Conservation (phyloP, 495 filamentous ascomycete genomes). For the Aeminium ludgeri region DNA sequence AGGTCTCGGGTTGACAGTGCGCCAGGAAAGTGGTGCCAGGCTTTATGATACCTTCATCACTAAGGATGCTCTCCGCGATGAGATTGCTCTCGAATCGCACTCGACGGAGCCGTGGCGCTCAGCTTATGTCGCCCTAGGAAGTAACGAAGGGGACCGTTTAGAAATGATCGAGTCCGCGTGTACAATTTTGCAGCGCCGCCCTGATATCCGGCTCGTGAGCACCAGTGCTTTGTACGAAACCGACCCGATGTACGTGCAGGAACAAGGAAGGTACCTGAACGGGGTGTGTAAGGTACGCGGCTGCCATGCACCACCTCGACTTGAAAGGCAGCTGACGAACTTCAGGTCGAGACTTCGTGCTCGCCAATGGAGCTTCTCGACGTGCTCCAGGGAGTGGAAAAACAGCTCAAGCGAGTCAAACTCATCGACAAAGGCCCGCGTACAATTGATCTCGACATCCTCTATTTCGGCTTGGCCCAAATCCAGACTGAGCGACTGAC, state of each 20-base stretch:
- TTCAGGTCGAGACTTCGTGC: slow-evolving; percentile 65
- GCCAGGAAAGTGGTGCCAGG: too few species aligned
- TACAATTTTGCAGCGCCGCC: slow-evolving; percentile 45
- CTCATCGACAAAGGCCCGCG: slow-evolving; percentile 83
- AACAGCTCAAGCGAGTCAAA: slow-evolving; percentile 58
- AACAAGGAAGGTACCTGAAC: slow-evolving; percentile 80
- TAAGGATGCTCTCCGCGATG: too few species aligned
- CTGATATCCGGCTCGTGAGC: slow-evolving; percentile 52
- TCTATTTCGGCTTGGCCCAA: slow-evolving; percentile 60
- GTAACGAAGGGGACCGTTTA: slow-evolving; percentile 80
- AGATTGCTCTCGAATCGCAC: too few species aligned
- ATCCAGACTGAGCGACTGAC: slow-evolving; percentile 53
- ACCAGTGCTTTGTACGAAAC: slow-evolving; percentile 91
- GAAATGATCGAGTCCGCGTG: slow-evolving; percentile 70
- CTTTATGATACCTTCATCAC: too few species aligned
- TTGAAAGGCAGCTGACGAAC: neutral
- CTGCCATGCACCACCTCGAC: neutral
- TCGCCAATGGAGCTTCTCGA: slow-evolving; percentile 60
- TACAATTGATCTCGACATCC: slow-evolving; percentile 84
- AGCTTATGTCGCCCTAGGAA: slow-evolving; percentile 68
- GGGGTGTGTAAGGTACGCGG: slow-evolving; percentile 74
- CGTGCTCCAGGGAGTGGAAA: slow-evolving; percentile 68
- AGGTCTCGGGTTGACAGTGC: too few species aligned
- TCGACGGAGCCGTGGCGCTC: neutral
- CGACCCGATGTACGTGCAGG: slow-evolving; percentile 83